A percentile compares a stretch with the other conserved stretches of the same genome.
phyloP scores from a whole-genome alignment of 805 yeast species.

The Candida coleopterorum region DNA sequence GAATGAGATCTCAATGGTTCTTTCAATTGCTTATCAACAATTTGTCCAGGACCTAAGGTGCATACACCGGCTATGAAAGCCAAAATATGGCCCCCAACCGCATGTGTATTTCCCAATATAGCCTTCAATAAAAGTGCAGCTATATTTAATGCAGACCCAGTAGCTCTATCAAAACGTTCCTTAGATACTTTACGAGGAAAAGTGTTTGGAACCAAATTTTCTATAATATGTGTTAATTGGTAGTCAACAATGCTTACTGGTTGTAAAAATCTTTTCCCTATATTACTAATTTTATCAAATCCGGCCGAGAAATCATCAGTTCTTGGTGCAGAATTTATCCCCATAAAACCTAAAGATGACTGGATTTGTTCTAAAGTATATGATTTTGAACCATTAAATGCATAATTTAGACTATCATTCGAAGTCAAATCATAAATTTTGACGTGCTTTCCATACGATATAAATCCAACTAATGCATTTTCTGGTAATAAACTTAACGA shows the following conservation, averaged over 20 bases:
- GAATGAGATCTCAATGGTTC: slow-evolving; percentile 66
- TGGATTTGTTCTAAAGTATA: slow-evolving; percentile 47
- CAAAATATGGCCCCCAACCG: slow-evolving; percentile 51
- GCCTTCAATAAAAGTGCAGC: slow-evolving; percentile 36
- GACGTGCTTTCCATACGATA: slow-evolving; percentile 58
- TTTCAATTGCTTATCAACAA: slow-evolving; percentile 51
- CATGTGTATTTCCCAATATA: slow-evolving; percentile 28
- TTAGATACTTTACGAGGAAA: slow-evolving; percentile 42
- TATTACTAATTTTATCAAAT: slow-evolving; percentile 10
- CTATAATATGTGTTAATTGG: slow-evolving; percentile 44
- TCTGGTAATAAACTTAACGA: slow-evolving; percentile 49
- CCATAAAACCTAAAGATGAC: slow-evolving; percentile 40
- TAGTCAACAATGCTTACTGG: slow-evolving; percentile 48
- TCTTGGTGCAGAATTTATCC: slow-evolving; percentile 11
- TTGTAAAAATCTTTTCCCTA: slow-evolving; percentile 39
- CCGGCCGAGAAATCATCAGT: slow-evolving; percentile 1
- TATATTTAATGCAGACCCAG: slow-evolving; percentile 57
- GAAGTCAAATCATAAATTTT: slow-evolving; percentile 49
- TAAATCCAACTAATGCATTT: slow-evolving; percentile 51
- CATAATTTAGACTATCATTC: slow-evolving; percentile 25
- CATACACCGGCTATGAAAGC: slow-evolving; percentile 61
- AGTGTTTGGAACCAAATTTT: slow-evolving; percentile 42
- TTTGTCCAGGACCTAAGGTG: slow-evolving; percentile 60
- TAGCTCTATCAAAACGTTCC: slow-evolving; percentile 49
- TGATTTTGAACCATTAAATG: slow-evolving; percentile 54